Conservation (phyloP, 2,329 filamentous ascomycete species). For the Fusarium albosuccineum region DNA sequence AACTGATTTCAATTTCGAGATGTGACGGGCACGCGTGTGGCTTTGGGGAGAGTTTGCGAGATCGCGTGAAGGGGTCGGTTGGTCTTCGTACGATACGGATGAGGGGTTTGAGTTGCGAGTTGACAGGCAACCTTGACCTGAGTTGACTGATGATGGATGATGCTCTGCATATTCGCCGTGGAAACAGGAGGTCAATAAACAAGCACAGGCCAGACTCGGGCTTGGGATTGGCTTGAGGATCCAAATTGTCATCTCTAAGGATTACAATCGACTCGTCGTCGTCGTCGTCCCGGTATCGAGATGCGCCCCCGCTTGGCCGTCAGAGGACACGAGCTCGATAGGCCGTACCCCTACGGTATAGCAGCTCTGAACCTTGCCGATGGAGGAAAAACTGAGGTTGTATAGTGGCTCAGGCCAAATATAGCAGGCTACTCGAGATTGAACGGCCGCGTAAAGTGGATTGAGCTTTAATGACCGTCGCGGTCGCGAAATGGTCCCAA, state of each 20-base stretch:
- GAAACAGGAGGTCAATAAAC: slow-evolving; percentile 20
- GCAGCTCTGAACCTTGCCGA: too few species aligned
- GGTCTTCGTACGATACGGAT: background rate
- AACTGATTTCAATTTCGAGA: background rate
- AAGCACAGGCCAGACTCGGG: slow-evolving; percentile 36
- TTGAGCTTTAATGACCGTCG: too few species aligned
- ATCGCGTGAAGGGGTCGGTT: too few species aligned
- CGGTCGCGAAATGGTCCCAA: background rate
- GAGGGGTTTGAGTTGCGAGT: background rate
- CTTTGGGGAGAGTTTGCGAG: slow-evolving; percentile 7
- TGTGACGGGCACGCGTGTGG: background rate
- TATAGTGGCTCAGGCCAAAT: too few species aligned
- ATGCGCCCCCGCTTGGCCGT: background rate
- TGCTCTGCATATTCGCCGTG: slow-evolving; percentile 10
- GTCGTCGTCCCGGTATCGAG: slow-evolving; percentile 1
- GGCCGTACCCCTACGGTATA: too few species aligned
- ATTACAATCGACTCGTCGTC: slow-evolving; percentile 4
- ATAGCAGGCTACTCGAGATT: too few species aligned
- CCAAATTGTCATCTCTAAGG: background rate
- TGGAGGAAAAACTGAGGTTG: too few species aligned
- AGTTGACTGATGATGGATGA: background rate
- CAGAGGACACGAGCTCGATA: too few species aligned
- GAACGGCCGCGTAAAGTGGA: too few species aligned
- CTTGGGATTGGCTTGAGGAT: slow-evolving; percentile 8
- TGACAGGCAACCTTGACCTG: slow-evolving; percentile 2